Conservation (phyloP, 768 basidiomycete species). For the Kwoniella sp. region DNA sequence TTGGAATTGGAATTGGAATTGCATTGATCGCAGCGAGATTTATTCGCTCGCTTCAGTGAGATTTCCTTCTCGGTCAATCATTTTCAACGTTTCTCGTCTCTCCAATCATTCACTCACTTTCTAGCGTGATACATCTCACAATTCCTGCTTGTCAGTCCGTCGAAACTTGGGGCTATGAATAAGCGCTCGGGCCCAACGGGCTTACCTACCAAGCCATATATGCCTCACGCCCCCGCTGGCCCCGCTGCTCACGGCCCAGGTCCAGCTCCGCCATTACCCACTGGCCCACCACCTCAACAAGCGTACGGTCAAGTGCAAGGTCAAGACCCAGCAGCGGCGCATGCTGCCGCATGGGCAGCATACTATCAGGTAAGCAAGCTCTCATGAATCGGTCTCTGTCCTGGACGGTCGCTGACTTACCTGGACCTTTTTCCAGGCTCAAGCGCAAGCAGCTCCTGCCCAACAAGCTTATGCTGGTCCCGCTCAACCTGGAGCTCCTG, state of each 20-base stretch:
- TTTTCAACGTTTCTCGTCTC: constrained; percentile 1
- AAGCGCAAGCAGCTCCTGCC: constrained; percentile 29
- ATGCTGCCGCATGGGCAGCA: constrained; percentile 51
- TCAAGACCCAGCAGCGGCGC: constrained; percentile 29
- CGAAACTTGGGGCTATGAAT: constrained; percentile 16
- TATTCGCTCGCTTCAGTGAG: background rate
- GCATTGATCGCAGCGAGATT: background rate
- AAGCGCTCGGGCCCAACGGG: constrained; percentile 19
- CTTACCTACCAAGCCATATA: constrained; percentile 36
- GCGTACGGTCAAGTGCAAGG: constrained; percentile 14
- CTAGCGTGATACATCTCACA: too few species aligned
- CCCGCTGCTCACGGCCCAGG: constrained; percentile 20
- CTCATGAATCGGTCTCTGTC: too few species aligned
- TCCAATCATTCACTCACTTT: too few species aligned
- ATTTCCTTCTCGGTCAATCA: background rate
- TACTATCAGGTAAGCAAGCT: constrained; percentile 46
- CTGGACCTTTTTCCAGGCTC: constrained; percentile 26
- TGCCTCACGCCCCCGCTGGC: constrained; percentile 4
- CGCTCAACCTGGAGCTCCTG: constrained; percentile 16
- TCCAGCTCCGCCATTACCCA: constrained; percentile 43
- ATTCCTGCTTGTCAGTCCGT: background rate
- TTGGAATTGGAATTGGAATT: too few species aligned
- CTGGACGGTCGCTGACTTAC: background rate
- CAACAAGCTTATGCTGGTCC: constrained; percentile 20
- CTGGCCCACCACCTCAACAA: constrained; percentile 36